Conservation (phyloP, 495 filamentous ascomycete species). For the Tetracladium setigerum region DNA sequence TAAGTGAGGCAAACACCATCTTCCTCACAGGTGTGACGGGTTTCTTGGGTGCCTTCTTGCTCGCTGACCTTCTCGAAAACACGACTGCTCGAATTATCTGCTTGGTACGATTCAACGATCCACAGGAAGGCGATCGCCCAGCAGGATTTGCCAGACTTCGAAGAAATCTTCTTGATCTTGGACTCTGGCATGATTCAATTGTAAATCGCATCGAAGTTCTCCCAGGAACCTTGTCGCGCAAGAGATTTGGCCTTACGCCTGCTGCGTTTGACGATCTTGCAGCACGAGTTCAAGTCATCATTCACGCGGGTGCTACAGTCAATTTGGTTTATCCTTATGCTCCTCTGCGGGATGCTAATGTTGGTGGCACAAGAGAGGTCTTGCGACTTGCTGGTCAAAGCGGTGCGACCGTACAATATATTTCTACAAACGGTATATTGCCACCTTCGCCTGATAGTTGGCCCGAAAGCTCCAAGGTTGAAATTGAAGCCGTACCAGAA, state of each 20-base stretch:
- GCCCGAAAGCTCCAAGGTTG: constrained; percentile 49
- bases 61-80: constrained; percentile 32
- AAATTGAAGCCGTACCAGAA: constrained; percentile 49
- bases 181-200: constrained; percentile 58
- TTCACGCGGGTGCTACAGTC: constrained; percentile 58
- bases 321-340: constrained; percentile 64
- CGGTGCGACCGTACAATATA: constrained; percentile 59
- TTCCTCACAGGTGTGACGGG: constrained; percentile 35
- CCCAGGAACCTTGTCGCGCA: constrained; percentile 53
- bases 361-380: constrained; percentile 55
- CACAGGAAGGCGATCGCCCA: constrained; percentile 42
- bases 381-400: constrained; percentile 51
- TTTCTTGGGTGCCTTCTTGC: constrained; percentile 33
- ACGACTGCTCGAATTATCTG: constrained; percentile 59
- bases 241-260: constrained; percentile 47
- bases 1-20: constrained; percentile 48
- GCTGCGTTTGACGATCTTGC: constrained; percentile 51
- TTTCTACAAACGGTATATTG: constrained; percentile 63
- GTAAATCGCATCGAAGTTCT: constrained; percentile 62
- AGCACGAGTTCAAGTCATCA: constrained; percentile 49
- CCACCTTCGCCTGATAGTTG: constrained; percentile 51
- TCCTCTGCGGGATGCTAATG: constrained; percentile 48
- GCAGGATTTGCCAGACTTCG: constrained; percentile 50
- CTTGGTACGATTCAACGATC: constrained; percentile 55
- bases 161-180: constrained; percentile 55